phyloP scores from a whole-genome alignment of 2,329 filamentous ascomycete species.

The Colletotrichum sojae region DNA sequence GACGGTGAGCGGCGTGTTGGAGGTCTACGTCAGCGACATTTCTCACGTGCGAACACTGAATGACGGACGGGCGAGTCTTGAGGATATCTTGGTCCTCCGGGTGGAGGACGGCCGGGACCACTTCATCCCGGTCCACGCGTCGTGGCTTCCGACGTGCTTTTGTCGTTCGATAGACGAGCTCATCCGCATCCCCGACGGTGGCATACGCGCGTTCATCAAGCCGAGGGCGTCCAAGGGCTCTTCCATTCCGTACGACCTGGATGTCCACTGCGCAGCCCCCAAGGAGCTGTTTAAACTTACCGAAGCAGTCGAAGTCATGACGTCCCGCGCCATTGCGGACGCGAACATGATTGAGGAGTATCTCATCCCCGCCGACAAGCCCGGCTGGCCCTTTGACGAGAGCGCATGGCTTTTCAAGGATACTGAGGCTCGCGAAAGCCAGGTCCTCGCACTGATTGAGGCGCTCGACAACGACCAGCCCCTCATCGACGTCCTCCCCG shows the following conservation, averaged over 20 bases:
- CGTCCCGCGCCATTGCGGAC: slow-evolving; percentile 71
- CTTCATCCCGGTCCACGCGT: slow-evolving; percentile 85
- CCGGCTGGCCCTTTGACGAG: slow-evolving; percentile 73
- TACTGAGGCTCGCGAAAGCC: slow-evolving; percentile 45
- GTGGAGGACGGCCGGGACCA: slow-evolving; percentile 90
- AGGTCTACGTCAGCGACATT: slow-evolving; percentile 75
- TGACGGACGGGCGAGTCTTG: slow-evolving; percentile 73
- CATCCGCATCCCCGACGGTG: slow-evolving; percentile 86
- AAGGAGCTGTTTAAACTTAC: slow-evolving; percentile 92
- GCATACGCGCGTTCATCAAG: slow-evolving; percentile 72
- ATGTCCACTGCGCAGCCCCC: slow-evolving; percentile 83
- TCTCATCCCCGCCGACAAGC: slow-evolving; percentile 63
- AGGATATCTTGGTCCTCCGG: slow-evolving; percentile 90
- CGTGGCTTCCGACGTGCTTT: slow-evolving; percentile 87
- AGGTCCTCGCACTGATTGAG: slow-evolving; percentile 64
- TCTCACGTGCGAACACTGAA: slow-evolving; percentile 80
- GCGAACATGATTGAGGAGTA: slow-evolving; percentile 72
- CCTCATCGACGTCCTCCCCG: slow-evolving; percentile 73
- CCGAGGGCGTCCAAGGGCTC: slow-evolving; percentile 51
- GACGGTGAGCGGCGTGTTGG: slow-evolving; percentile 78
- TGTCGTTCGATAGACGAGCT: slow-evolving; percentile 91
- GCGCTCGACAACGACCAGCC: slow-evolving; percentile 80
- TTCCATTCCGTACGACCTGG: slow-evolving; percentile 68
- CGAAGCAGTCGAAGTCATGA: slow-evolving; percentile 76
- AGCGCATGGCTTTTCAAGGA: slow-evolving; percentile 49